phyloP scores from a whole-genome alignment of 2,329 filamentous ascomycete genomes.

The Hypoxylon sp. region DNA sequence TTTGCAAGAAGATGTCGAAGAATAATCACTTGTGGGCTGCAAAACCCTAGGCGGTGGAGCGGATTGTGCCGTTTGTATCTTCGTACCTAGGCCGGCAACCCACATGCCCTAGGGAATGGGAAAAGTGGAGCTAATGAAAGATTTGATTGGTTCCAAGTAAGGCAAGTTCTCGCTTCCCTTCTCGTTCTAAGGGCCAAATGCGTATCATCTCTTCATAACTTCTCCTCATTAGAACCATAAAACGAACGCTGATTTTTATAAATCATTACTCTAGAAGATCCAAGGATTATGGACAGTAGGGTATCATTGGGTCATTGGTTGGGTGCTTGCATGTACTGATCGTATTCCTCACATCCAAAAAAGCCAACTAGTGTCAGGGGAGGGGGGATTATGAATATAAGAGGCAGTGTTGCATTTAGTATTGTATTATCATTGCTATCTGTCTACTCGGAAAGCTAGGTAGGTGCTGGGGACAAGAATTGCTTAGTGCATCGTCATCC shows the following conservation, averaged over 20 bases:
- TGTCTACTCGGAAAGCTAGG: conserved; percentile 6
- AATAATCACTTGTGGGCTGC: conserved; percentile 43
- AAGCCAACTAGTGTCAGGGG: not conserved
- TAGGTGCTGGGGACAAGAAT: conserved; percentile 1
- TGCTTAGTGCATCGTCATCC: conserved; percentile 1
- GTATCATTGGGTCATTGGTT: too few species aligned
- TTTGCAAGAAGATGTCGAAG: conserved; percentile 35
- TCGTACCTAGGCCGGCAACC: conserved; percentile 17
- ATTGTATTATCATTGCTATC: conserved; percentile 9
- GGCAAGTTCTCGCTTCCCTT: not conserved
- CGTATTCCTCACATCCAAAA: conserved; percentile 3
- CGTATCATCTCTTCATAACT: not conserved
- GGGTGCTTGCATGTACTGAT: conserved; percentile 1
- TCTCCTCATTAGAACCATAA: not conserved
- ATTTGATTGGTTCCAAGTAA: not conserved
- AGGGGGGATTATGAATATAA: not conserved
- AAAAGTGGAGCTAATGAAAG: not conserved
- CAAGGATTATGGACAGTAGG: conserved; percentile 10
- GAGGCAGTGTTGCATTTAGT: not conserved
- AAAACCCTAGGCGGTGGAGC: conserved; percentile 28
- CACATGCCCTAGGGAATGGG: not conserved
- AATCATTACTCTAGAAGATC: too few species aligned
- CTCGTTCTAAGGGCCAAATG: too few species aligned
- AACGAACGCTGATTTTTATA: too few species aligned
- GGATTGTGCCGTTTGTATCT: conserved; percentile 23